A percentile compares a stretch with the other conserved stretches of the same genome.
Conservation (phyloP, 495 filamentous ascomycete species). For the Copromyces sp. region DNA sequence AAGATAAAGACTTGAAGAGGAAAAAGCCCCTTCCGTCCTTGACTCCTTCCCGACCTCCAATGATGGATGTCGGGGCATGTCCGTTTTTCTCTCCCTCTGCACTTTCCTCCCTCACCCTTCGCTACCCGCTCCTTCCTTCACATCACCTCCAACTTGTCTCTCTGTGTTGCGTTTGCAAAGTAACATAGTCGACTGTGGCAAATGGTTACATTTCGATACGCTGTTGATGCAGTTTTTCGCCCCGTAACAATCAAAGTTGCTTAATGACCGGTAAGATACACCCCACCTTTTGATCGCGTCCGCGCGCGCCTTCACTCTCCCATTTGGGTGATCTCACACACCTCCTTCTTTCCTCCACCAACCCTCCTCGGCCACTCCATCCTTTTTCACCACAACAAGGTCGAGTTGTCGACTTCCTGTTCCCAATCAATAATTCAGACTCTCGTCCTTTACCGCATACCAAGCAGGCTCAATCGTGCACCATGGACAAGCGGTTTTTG, state of each 20-base stretch:
- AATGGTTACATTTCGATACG: background rate
- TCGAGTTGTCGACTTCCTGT: background rate
- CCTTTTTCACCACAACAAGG: background rate
- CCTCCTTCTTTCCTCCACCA: background rate
- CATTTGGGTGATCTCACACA: background rate
- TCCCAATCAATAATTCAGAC: background rate
- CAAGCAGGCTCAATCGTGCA: background rate
- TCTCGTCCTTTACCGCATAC: background rate
- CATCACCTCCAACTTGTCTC: no score
- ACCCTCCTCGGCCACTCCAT: background rate
- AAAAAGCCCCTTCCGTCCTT: no score
- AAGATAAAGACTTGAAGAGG: no score
- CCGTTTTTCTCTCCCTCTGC: no score
- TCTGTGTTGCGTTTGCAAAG: no score
- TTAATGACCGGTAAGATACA: background rate
- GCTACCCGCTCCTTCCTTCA: no score
- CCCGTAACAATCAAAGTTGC: no score
- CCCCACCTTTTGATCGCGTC: background rate
- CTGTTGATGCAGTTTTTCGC: background rate
- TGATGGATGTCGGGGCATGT: no score
- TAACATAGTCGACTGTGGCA: no score
- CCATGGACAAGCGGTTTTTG: conserved; percentile 9
- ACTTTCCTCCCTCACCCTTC: no score
- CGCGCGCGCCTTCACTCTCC: background rate
- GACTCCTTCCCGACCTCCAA: no score